Conservation (phyloP, 2,329 filamentous ascomycete genomes). For the Trichoderma pleuroti region DNA sequence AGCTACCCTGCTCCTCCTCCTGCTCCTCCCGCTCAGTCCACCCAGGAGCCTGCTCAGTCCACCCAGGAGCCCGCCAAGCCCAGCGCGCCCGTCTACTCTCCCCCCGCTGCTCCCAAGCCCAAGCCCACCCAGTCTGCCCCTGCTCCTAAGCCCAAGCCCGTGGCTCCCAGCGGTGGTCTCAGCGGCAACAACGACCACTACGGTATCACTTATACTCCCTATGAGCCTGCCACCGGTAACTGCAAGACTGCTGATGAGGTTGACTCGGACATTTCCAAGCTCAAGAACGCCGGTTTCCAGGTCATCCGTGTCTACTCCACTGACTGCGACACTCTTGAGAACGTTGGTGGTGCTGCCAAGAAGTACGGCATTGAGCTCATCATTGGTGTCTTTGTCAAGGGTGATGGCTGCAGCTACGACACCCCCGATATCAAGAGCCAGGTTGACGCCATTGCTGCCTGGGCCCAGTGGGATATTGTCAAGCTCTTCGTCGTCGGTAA, state of each 20-base stretch:
- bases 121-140: constrained; percentile 12
- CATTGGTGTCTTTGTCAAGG: constrained; percentile 81
- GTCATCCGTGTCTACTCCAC: constrained; percentile 83
- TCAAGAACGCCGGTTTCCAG: constrained; percentile 64
- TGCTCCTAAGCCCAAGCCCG: constrained; percentile 22
- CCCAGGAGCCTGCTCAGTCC: not conserved
- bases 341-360: constrained; percentile 67
- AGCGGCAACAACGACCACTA: constrained; percentile 53
- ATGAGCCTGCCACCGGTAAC: constrained; percentile 50
- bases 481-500: constrained; percentile 84
- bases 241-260: constrained; percentile 66
- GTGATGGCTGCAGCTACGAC: constrained; percentile 54
- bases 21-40: not conserved
- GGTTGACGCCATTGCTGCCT: constrained; percentile 67
- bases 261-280: constrained; percentile 55
- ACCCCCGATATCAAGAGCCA: constrained; percentile 65
- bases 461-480: constrained; percentile 72
- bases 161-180: constrained; percentile 31
- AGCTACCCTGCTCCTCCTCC: constrained; percentile 3
- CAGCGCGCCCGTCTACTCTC: not conserved
- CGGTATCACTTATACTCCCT: constrained; percentile 80
- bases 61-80: constrained; percentile 1
- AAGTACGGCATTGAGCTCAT: constrained; percentile 72
- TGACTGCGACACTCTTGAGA: constrained; percentile 78
- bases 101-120: constrained; percentile 14